Conservation (phyloP, 495 filamentous ascomycete genomes). For the Lasiosphaeria hispida region DNA sequence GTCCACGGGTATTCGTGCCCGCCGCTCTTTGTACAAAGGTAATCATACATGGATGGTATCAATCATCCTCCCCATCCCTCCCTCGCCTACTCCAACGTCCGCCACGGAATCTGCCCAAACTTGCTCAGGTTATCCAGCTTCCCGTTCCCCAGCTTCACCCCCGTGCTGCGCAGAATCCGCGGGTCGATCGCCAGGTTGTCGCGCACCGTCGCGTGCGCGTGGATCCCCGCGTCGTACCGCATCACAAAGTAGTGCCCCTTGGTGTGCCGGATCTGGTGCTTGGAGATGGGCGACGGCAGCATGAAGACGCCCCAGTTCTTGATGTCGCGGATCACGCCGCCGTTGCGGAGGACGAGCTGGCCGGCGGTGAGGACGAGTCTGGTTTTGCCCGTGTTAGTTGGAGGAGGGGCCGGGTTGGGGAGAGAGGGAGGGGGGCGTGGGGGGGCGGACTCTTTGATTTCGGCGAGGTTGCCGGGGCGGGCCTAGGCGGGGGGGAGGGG, state of each 20-base stretch:
- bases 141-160: slow-evolving; percentile 79
- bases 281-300: slow-evolving; percentile 69
- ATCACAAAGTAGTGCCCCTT: slow-evolving; percentile 95
- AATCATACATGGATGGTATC: background rate
- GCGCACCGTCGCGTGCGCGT: slow-evolving; percentile 68
- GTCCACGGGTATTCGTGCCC: too few relatives aligned
- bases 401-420: slow-evolving; percentile 6
- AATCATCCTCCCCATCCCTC: slow-evolving; percentile 1
- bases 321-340: slow-evolving; percentile 87
- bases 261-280: slow-evolving; percentile 75
- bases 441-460: slow-evolving; percentile 84
- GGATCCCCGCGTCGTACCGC: slow-evolving; percentile 78
- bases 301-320: slow-evolving; percentile 92
- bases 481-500: slow-evolving; percentile 52
- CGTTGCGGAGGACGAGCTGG: slow-evolving; percentile 72
- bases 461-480: slow-evolving; percentile 78
- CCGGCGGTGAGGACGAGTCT: slow-evolving; percentile 90
- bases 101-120: slow-evolving; percentile 51
- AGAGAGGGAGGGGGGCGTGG: slow-evolving; percentile 3
- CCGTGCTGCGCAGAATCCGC: slow-evolving; percentile 78
- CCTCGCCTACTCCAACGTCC: slow-evolving; percentile 18
- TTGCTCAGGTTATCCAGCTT: slow-evolving; percentile 68
- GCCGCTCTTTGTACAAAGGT: too few relatives aligned
- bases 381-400: slow-evolving; percentile 9
- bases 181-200: slow-evolving; percentile 83